Evolutionary conservation across 108 stramenopile genomes (phyloP), one percentile per base, ranked within the genome.

Genomic region (Fistulifera solaris): DNA sequence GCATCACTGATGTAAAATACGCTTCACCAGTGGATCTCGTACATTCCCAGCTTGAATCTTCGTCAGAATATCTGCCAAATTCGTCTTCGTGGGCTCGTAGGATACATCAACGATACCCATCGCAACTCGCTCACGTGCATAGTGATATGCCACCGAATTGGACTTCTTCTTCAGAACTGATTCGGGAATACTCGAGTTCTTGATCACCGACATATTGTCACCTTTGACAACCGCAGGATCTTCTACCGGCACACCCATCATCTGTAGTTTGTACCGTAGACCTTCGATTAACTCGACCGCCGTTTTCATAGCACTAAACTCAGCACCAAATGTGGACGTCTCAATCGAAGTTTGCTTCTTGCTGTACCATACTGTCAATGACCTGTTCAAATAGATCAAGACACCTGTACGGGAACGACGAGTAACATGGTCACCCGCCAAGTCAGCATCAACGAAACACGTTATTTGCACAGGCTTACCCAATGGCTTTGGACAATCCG

Each of bases 311-410:
- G 70, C 78, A 38, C 59, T 27, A 35, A 80, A 66, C 52, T 85
- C 76, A 11, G 58, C 48, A 5, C 78, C 76, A 59, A 75, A 85
- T 12, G 70, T 69, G 28, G 67, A 66, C 0, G 76, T 59, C 42
- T 84, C 76, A n/a, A 78, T 63, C 15, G 76, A 71, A 11, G 43
- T 66, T 54, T 84, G 83, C 38, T 56, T 55, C 62, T 80, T 80
- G 40, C 65, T 62, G 50, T 63, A 70, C 54, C 61, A 75, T 0
- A 67, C 14, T 18, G 79, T 75, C 7, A 71, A 65, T n/a, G 83
- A 67, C 16, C 52, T 49, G 48, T 84, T 73, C 16, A 77, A 39
- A 45, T 71, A 79, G 19, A 86, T 60, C 0, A 86, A 5, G 13
- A 79, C 46, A 0, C 77, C 84, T 27, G 80, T 78, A 11, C 71